Conservation (phyloP, 2,329 filamentous ascomycete genomes). For the Aspergillus sp. region DNA sequence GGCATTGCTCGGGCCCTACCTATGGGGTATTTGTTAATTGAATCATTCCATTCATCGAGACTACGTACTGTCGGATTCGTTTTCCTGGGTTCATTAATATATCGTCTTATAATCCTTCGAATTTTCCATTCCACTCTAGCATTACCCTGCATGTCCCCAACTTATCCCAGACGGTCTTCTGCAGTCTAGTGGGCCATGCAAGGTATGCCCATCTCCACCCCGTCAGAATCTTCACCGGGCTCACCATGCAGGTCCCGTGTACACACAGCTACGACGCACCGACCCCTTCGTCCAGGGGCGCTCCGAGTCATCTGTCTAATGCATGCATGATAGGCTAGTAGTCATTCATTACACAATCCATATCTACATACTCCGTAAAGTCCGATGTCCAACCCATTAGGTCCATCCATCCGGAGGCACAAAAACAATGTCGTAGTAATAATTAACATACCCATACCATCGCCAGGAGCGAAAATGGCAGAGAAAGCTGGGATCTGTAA, state of each 20-base stretch:
- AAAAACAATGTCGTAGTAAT: conserved; percentile 7
- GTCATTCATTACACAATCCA: conserved; percentile 27
- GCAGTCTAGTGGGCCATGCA: not conserved
- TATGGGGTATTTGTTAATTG: too few species aligned
- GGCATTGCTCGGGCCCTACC: too few species aligned
- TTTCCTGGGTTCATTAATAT: too few species aligned
- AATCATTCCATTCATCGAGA: too few species aligned
- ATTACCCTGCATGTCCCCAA: not conserved
- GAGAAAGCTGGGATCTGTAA: not conserved
- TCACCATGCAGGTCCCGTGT: not conserved
- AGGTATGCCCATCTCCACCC: not conserved
- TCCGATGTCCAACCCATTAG: conserved; percentile 12
- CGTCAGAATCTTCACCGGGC: conserved; percentile 1
- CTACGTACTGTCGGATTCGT: too few species aligned
- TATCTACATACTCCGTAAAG: conserved; percentile 25
- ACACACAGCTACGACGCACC: not conserved
- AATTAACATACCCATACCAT: not conserved
- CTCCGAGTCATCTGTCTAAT: not conserved
- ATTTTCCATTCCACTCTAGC: not conserved
- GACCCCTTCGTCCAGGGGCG: not conserved
- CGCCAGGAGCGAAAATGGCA: not conserved
- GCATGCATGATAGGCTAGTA: conserved; percentile 14
- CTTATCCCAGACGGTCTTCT: not conserved
- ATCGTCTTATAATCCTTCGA: not conserved
- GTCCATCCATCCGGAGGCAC: conserved; percentile 8